Base-by-base conservation (phyloP, 139 green algal species). In the Edaphochlamys debaryana region DNA sequence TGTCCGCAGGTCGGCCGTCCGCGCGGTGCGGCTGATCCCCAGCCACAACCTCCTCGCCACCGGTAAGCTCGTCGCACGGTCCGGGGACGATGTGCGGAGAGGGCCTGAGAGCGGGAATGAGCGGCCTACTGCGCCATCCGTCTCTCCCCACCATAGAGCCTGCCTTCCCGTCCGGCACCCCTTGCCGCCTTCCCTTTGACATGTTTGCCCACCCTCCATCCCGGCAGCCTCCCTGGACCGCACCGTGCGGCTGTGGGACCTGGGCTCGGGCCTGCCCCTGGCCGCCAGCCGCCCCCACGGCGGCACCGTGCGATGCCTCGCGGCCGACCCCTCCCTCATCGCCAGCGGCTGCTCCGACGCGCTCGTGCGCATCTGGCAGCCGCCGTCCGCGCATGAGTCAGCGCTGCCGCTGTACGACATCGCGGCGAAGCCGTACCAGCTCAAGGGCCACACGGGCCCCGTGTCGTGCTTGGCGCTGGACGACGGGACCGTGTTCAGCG, bases 241-340 rank as follows among this genome's bases (percentile, higher is more conserved):
- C 50, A 95, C 89, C 2, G 89, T 96, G 13, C 86, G 87, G 0
- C 80, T 93, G 8, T 96, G 93, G 93, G 87, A 95, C 88, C 81
- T 96, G 6, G 30, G 40, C 7, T 64, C 84, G 13, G 93, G 93
- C 45, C 87, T 94, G 64, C 85, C 86, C 9, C 40, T 95, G 40
- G 86, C 79, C 19, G 74, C 64, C 69, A 94, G 82, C 87, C 84
- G 83, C 30, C 84, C 79, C 30, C 87, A 91, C 20, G 85, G 79
- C 20, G 91, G 93, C 82, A 94, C 86, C 6, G 93, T 96, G 40
- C 90, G 93, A 45, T 86, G 86, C 63, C 37, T 96, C 4, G 91
- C 92, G 0, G 67, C 93, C 0, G 91, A 93, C 75, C 34, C 60
- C 4, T 6, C 58, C 67, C 32, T 87, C 58, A 85, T 94, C 0